Conservation (phyloP, 768 basidiomycete genomes). For the Myochromella boudieri region DNA sequence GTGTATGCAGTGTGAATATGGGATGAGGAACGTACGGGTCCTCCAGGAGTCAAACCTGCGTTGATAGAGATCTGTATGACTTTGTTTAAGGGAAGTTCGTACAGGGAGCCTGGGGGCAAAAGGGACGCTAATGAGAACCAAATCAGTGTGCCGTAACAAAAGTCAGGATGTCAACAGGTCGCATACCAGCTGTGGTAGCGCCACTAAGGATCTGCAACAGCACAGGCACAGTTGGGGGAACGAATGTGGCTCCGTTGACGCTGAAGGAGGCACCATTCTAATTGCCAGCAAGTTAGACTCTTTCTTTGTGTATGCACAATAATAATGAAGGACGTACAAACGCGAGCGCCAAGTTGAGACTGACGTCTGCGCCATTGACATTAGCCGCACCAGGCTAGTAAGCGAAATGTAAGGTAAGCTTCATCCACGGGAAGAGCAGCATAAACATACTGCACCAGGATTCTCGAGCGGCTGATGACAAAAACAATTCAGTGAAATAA, state of each 20-base stretch:
- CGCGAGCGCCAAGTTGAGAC: slow-evolving; percentile 31
- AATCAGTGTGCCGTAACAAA: too few species aligned
- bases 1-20: background rate
- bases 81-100: slow-evolving; percentile 41
- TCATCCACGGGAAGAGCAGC: too few species aligned
- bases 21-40: slow-evolving; percentile 24
- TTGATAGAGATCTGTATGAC: slow-evolving; percentile 47
- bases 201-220: slow-evolving; percentile 52
- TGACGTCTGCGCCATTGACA: slow-evolving; percentile 42
- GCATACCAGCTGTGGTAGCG: slow-evolving; percentile 30
- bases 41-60: slow-evolving; percentile 28
- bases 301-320: too few species aligned
- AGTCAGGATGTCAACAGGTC: too few species aligned
- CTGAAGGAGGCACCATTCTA: slow-evolving; percentile 15
- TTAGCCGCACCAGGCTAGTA: slow-evolving; percentile 27
- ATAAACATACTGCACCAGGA: slow-evolving; percentile 4
- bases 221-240: slow-evolving; percentile 37
- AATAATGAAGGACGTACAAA: too few species aligned
- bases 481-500: too few species aligned
- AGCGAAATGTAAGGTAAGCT: slow-evolving; percentile 25
- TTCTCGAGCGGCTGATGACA: slow-evolving; percentile 9
- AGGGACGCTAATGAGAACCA: too few species aligned
- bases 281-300: too few species aligned
- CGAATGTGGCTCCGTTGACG: slow-evolving; percentile 31
- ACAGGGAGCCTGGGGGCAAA: slow-evolving; percentile 39